Conservation (phyloP, 129 eudicot genomes). For the Centrapalus pauciflorus region DNA sequence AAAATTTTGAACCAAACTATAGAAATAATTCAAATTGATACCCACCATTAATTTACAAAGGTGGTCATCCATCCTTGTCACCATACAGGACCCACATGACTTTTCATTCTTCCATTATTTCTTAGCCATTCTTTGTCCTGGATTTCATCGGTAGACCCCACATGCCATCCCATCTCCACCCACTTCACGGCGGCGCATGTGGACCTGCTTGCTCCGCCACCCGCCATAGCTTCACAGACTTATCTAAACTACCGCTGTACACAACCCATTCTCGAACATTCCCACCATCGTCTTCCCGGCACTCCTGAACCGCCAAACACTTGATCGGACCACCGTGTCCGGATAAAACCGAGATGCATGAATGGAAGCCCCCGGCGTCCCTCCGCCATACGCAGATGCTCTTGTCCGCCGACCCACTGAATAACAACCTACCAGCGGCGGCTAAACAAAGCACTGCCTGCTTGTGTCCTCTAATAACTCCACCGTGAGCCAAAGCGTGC, state of each 20-base stretch:
- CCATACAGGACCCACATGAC: background rate
- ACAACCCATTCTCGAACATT: constrained; percentile 42
- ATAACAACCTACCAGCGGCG: constrained; percentile 48
- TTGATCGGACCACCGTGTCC: constrained; percentile 78
- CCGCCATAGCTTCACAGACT: constrained; percentile 67
- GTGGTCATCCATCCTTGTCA: background rate
- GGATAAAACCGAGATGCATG: constrained; percentile 48
- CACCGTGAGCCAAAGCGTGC: constrained; percentile 47
- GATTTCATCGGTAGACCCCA: background rate
- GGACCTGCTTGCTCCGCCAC: constrained; percentile 33
- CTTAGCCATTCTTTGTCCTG: background rate
- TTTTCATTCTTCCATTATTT: background rate
- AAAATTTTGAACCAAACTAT: too few relatives aligned
- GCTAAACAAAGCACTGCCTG: constrained; percentile 73
- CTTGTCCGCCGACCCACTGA: constrained; percentile 77
- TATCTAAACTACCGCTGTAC: constrained; percentile 80
- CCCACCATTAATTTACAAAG: constrained; percentile 8
- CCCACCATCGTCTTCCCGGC: constrained; percentile 2
- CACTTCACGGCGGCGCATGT: constrained; percentile 15
- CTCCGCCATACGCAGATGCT: constrained; percentile 77
- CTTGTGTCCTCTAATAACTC: constrained; percentile 67
- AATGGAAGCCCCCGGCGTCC: constrained; percentile 48
- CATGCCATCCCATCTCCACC: background rate
- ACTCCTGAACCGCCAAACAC: constrained; percentile 57
- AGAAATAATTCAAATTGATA: background rate